Evolutionary conservation across 306 rosid genomes (phyloP).

Genomic region (Quercus suber): DNA sequence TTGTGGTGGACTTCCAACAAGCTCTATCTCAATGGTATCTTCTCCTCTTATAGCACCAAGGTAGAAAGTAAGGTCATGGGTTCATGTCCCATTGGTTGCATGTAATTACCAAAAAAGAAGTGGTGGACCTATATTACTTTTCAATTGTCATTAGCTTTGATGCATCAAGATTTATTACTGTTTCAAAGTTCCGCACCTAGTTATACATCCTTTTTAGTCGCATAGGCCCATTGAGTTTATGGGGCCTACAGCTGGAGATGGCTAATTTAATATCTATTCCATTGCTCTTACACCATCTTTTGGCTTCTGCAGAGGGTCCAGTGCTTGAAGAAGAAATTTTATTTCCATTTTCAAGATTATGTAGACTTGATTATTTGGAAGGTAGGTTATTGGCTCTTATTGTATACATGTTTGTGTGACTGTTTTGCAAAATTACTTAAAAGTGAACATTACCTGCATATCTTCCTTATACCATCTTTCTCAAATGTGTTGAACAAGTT

Average conservation of each 20-base stretch:
- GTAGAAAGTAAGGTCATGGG: too few relatives aligned
- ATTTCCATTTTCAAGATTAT: conserved; percentile 94
- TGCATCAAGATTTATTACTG: not conserved
- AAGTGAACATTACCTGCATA: conserved; percentile 24
- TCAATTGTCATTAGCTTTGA: not conserved
- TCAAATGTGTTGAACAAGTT: not conserved
- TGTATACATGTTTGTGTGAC: conserved; percentile 6
- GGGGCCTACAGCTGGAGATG: conserved; percentile 8
- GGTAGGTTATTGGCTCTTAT: conserved; percentile 43
- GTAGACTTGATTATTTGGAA: conserved; percentile 87
- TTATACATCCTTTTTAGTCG: not conserved
- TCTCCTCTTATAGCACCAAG: too few relatives aligned
- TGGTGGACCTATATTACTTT: not conserved
- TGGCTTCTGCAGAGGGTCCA: conserved; percentile 66
- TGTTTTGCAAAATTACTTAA: conserved; percentile 19
- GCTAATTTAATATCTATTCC: conserved; percentile 18
- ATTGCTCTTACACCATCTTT: conserved; percentile 25
- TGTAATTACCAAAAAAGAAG: not conserved
- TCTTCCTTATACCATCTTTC: conserved; percentile 2
- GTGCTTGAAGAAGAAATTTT: conserved; percentile 76
- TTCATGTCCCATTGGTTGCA: too few relatives aligned
- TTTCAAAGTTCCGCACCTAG: not conserved
- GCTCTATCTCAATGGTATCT: too few relatives aligned
- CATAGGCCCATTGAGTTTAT: not conserved
- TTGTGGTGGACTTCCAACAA: not conserved